Percentiles rank a stretch among this genome's conserved stretches.
Conservation (phyloP, 179 eudicot genomes). For the Silene coronaria region DNA sequence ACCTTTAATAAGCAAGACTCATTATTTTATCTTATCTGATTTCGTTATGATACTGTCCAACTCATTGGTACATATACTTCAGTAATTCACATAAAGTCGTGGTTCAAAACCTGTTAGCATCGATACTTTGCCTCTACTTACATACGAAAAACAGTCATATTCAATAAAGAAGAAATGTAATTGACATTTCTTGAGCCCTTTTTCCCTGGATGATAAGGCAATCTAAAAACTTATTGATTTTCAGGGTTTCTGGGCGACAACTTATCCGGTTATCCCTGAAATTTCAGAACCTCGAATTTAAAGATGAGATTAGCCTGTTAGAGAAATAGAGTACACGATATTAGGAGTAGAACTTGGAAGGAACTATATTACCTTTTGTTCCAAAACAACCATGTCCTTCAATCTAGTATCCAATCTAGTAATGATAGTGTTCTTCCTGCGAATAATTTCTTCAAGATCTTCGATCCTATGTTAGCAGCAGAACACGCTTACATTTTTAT, state of each 20-base stretch:
- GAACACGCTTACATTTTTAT: neutral
- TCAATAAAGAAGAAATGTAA: neutral
- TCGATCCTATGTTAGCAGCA: conserved; percentile 57
- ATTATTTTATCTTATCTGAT: conserved; percentile 6
- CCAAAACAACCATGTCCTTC: conserved; percentile 66
- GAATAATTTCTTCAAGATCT: conserved; percentile 80
- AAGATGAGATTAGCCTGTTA: neutral
- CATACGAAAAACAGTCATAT: neutral
- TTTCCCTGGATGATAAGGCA: neutral
- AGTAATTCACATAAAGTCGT: neutral
- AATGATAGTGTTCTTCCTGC: conserved; percentile 62
- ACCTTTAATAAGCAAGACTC: conserved; percentile 35
- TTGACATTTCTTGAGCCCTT: neutral
- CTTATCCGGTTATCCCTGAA: neutral
- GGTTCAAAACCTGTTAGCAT: too few species aligned
- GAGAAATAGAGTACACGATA: neutral
- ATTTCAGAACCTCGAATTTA: neutral
- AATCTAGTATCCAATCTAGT: conserved; percentile 59
- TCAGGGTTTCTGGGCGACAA: neutral
- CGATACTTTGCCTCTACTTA: too few species aligned
- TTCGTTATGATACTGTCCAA: neutral
- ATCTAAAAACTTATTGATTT: neutral
- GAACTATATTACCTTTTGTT: conserved; percentile 64
- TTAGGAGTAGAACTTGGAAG: neutral
- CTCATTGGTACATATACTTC: neutral